Evolutionary conservation across 2,329 filamentous ascomycete genomes (phyloP).

Genomic region (Colletotrichum viniferum): DNA sequence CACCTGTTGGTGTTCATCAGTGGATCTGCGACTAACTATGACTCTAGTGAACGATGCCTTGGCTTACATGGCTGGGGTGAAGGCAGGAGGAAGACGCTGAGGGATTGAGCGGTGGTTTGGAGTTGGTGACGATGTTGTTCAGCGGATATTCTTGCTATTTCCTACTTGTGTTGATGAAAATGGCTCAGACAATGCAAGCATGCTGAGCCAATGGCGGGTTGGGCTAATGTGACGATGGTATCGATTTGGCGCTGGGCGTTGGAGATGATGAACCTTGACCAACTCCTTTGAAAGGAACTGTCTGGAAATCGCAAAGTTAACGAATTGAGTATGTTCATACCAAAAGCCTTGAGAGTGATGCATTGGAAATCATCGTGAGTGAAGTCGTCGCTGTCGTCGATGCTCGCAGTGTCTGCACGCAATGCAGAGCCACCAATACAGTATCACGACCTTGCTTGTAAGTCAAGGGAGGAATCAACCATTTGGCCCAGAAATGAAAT

Average conservation of each 20-base stretch:
- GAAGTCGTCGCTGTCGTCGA: not conserved
- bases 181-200: not conserved
- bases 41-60: constrained; percentile 13
- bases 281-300: not conserved
- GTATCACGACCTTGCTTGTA: not conserved
- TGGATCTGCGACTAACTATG: not conserved
- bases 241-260: not conserved
- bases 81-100: not conserved
- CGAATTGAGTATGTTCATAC: not conserved
- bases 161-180: not conserved
- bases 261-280: not conserved
- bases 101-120: not conserved
- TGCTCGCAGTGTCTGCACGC: not conserved
- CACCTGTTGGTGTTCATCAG: not conserved
- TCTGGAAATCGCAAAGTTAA: not conserved
- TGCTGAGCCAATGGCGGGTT: not conserved
- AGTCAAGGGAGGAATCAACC: not conserved
- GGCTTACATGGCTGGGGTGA: constrained; percentile 10
- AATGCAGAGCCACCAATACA: not conserved
- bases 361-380: not conserved
- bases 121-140: not conserved
- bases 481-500: not conserved
- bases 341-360: not conserved
- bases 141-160: not conserved
- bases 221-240: not conserved